Evolutionary conservation across 305 asterid genomes (phyloP), one percentile per base, ranked within the genome.

Genomic region (Lippia alba): DNA sequence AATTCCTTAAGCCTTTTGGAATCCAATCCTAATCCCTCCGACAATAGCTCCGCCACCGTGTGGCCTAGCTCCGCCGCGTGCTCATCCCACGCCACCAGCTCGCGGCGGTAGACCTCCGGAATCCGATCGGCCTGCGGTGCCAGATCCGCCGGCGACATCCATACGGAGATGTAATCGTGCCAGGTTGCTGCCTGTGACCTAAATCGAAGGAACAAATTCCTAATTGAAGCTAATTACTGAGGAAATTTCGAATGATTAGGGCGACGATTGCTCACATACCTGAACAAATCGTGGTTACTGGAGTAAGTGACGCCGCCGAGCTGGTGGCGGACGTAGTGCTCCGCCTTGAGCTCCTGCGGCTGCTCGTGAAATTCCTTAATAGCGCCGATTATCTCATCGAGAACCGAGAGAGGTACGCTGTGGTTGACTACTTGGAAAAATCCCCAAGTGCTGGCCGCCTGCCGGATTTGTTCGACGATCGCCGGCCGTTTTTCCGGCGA

Each of bases 341-440:
- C 62, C 34, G 44, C 41, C 62, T 10, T 55, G 60, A 56, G 18
- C 44, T 56, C 62, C 6, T 30, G 62, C 44, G 62, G 62, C 44
- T 56, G 62, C 12, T 56, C 62, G 5, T 56, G 62, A 12, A 56
- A 56, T 3, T 17, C 40, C 44, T 56, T 56, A 12, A 56, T 56
- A 10, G 62, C 62, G 0, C 19, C 44, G 34, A 32, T 56, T 32
- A 56, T 56, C 7, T 56, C 62, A 12, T 56, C 62, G 6, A 56
- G 62, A 24, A 56, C 62, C 7, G 44, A 12, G 12, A 32, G 32
- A 8, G 62, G 44, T 30, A 56, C 30, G 62, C 62, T 33, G 44
- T 56, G 62, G 62, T 56, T 56, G 17, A 56, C 30, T 8, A 56
- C 62, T 56, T 56, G 62, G 41, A 56, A 56, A 17, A 56, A 56